Evolutionary conservation across 495 filamentous ascomycete genomes (phyloP), one percentile per base, ranked within the genome.

Genomic region (Amniculicola lignicola): DNA sequence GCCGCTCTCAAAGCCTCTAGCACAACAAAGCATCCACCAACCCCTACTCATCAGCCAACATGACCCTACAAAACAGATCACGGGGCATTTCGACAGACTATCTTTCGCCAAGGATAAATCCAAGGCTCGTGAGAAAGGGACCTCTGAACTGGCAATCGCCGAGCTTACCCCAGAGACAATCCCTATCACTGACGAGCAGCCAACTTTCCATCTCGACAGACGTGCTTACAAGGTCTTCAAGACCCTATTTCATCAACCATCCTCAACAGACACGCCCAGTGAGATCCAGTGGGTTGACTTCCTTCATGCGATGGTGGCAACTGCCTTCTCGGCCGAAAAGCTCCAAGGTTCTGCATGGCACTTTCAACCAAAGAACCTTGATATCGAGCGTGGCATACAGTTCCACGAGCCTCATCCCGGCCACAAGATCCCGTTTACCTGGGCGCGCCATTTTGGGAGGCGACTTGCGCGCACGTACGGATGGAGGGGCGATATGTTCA

Each of bases 321-420:
- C 67, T 1, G 77, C 77, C 6, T 77, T 80, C 36, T 22, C 54
- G 0, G 63, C 69, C 0, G 48, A 74, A 66, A 80, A 80, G 52
- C 66, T 80, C 1, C 74, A 79, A 43, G 77, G 78, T 1, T 77
- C 72, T 2, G 70, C 75, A 2, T 80, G 77, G 78, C 70, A 76
- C 18, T 79, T 80, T 57, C 46, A 58, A 39, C 22, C 41, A 23
- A 67, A 72, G 9, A 44, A 44, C 12, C 61, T 69, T 4, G 71
- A 77, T 54, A 62, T 69, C 9, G 59, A 69, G 40, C 50, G 72
- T 0, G 73, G 69, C 14, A 77, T 80, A 41, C 75, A 74, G 45
- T 77, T 79, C 37, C 75, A 79, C 52, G 77, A 80, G 57, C 77
- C 77, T 16, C 73, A 78, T 66, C 74, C 72, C 4, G 57, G 47